Evolutionary conservation across 164 flowering plant genomes (phyloP).

Genomic region (Stephania yunnanensis): DNA sequence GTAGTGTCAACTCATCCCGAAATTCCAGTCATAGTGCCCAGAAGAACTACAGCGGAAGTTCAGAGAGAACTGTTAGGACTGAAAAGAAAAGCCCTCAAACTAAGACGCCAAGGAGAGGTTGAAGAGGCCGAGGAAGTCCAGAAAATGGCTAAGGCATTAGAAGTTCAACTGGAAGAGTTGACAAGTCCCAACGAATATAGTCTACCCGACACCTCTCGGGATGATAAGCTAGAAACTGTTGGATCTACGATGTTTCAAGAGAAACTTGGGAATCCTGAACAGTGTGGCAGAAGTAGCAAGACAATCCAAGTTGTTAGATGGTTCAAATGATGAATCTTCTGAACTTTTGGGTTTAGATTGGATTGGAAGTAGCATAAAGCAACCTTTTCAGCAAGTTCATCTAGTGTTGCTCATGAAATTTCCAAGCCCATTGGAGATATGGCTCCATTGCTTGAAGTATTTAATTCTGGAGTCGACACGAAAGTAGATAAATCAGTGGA

Average conservation of each 20-base stretch:
- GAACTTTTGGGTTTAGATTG: conserved; percentile 5
- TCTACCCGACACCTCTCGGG: conserved; percentile 12
- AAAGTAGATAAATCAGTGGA: conserved; percentile 5
- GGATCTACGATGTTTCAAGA: conserved; percentile 8
- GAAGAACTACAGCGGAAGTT: conserved; percentile 62
- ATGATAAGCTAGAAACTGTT: background rate
- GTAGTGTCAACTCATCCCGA: conserved; percentile 12
- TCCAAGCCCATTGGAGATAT: conserved; percentile 9
- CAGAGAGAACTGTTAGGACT: conserved; percentile 77
- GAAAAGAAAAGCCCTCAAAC: conserved; percentile 68
- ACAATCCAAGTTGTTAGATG: background rate
- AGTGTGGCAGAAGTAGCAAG: conserved; percentile 3
- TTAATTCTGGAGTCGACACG: conserved; percentile 5
- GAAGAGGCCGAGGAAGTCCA: conserved; percentile 80
- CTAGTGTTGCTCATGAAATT: background rate
- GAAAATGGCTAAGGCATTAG: conserved; percentile 48
- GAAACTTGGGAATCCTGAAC: background rate
- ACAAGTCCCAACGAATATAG: conserved; percentile 34
- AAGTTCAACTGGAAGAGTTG: conserved; percentile 56
- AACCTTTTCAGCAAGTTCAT: conserved; percentile 8
- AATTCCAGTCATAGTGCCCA: conserved; percentile 18
- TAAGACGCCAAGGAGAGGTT: conserved; percentile 72
- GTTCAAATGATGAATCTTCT: conserved; percentile 6
- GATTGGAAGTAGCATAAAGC: conserved; percentile 7
- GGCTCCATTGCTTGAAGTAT: conserved; percentile 1